Base-by-base conservation (phyloP, 257 asterid species). In the Solanum megistacrolobum region DNA sequence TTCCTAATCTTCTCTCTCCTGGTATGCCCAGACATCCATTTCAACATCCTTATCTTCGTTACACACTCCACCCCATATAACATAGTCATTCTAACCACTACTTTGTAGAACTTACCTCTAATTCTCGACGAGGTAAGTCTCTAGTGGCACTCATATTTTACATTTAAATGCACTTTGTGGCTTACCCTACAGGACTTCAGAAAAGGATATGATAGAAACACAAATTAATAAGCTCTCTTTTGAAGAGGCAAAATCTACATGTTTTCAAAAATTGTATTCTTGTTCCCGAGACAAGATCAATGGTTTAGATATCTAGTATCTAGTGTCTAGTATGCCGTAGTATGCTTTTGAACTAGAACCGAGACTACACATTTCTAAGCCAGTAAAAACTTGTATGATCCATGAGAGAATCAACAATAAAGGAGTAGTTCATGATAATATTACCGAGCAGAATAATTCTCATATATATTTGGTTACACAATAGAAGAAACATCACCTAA, bases 401-500 rank as follows among this genome's bases (percentile, higher is more conserved):
- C 43, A 82, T 31, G 43, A 48, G 31, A 48, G 69, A 46, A 46
- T 82, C 39, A 82, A 48, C 31, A 48, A 82, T 48, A 29, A 18
- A 31, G 69, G 16, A 79, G 16, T 1, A n/a, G 69, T 6, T 82
- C 18, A 43, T 48, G 41, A 29, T 18, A 48, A 16, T 48, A 48
- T 31, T 46, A 31, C 32, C 4, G 43, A 48, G 69, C 69, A 82
- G 43, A 82, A 31, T 18, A 82, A 31, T 2, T 31, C 86, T 82
- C 41, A 46, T 18, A 48, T 20, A 48, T 20, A 81, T 81, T 65
- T 48, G 69, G 86, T 48, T 16, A 31, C 86, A 82, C n/a, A 25
- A 85, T 12, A 48, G 71, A 84, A 55, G 29, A 35, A 62, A 88
- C 84, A 10, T 31, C 78, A 96, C 99, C 98, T 93, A 83, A 96